Percentiles rank a stretch among this genome's conserved stretches.
These are phyloP conservation scores for Escallonia rubra DNA, from an alignment of 129 eudicot species.

Conservation along the genomic window DNA sequence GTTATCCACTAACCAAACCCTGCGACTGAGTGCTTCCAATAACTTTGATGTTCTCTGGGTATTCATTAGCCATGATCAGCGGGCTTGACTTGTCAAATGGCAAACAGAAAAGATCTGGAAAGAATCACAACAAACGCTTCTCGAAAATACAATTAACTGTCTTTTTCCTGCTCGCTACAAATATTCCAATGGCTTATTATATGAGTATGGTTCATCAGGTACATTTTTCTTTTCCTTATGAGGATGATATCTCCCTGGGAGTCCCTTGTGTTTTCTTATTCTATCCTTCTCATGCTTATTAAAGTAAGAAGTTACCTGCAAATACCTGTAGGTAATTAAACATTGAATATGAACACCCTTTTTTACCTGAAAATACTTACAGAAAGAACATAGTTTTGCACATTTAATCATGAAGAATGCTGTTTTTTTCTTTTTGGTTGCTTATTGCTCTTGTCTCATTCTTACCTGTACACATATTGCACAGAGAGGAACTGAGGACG, in stretches of 20 bases:
- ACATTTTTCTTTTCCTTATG: slow-evolving; percentile 4
- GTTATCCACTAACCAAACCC: not conserved
- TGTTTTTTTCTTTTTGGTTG: not conserved
- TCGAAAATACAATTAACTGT: slow-evolving; percentile 40
- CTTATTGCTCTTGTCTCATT: slow-evolving; percentile 1
- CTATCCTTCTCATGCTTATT: not conserved
- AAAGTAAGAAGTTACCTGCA: too few relatives aligned
- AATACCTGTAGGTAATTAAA: too few relatives aligned
- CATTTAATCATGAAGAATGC: too few relatives aligned
- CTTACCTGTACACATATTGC: slow-evolving; percentile 9
- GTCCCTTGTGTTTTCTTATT: not conserved
- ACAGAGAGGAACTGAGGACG: slow-evolving; percentile 92
- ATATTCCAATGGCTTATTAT: slow-evolving; percentile 93
- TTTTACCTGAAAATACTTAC: too few relatives aligned
- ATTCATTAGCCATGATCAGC: slow-evolving; percentile 52
- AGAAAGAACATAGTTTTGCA: too few relatives aligned
- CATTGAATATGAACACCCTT: too few relatives aligned
- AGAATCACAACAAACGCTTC: slow-evolving; percentile 23
- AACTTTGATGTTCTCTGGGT: slow-evolving; percentile 79
- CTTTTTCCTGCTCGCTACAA: slow-evolving; percentile 66
- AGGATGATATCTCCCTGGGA: too few relatives aligned
- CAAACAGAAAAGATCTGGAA: slow-evolving; percentile 27
- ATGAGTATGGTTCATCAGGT: slow-evolving; percentile 99
- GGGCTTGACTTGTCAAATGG: slow-evolving; percentile 18
- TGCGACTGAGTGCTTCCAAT: slow-evolving; percentile 61